phyloP scores from a whole-genome alignment of 1,139 yeast species.

The Candida buenavistaensis region DNA sequence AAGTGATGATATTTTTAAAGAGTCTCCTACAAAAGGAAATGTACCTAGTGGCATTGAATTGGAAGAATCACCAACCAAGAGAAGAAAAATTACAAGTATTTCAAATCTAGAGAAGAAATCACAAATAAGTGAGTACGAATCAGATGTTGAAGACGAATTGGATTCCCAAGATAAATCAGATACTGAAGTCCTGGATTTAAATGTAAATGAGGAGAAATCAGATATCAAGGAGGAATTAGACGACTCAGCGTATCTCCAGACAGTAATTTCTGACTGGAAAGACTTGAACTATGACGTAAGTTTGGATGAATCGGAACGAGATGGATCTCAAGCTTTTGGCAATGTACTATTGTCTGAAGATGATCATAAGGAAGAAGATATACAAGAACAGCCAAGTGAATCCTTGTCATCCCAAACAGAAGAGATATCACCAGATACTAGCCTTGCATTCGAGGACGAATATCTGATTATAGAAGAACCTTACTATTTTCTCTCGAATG shows the following conservation, averaged over 20 bases:
- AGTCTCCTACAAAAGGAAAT: constrained; percentile 17
- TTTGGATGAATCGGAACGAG: no score
- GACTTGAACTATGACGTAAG: no score
- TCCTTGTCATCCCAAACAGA: constrained; percentile 4
- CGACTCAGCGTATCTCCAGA: no score
- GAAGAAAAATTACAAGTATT: constrained; percentile 7
- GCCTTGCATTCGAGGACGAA: constrained; percentile 23
- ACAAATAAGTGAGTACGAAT: constrained; percentile 2
- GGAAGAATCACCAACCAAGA: constrained; percentile 18
- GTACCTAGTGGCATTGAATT: constrained; percentile 7
- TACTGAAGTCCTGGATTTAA: no score
- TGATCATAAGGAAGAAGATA: background rate
- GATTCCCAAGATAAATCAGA: no score
- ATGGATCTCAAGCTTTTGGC: no score
- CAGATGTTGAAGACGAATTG: no score
- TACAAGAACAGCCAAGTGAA: background rate
- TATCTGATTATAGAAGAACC: constrained; percentile 25
- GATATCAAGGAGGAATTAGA: no score
- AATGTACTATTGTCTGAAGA: no score
- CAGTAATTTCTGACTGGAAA: no score
- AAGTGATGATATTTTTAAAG: constrained; percentile 4
- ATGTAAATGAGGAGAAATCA: no score
- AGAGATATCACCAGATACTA: constrained; percentile 3
- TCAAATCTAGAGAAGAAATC: background rate
- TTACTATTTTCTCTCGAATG: constrained; percentile 3